Evolutionary conservation across 106 monocot genomes (phyloP), one percentile per base, ranked within the genome.

Genomic region (Hemerocallis citrina): DNA sequence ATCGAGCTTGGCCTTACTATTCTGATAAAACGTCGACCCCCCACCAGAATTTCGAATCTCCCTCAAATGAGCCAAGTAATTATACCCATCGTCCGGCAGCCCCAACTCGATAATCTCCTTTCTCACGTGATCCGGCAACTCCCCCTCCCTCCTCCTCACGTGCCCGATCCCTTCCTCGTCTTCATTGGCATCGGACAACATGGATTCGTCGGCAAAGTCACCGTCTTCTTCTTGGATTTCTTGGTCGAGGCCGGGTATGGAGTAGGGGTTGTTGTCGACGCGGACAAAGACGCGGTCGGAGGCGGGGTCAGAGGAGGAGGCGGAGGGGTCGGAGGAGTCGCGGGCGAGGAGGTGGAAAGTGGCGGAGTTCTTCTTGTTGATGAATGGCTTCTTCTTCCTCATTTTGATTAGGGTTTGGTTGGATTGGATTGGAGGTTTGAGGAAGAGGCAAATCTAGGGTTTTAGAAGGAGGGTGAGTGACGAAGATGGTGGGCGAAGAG

Each of bases 71-170:
- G 35, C 1, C 22, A 94, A 74, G 54, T 94, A 94, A 66, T 94
- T 89, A 58, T 94, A 94, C 0, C 85, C 93, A 29, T 94, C 93
- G 52, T 94, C 89, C 5, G 85, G 93, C 21, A 94, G 64, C 34
- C 93, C 93, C 6, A 94, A 68, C 61, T 83, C 93, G 35, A 94
- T 59, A 10, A 94, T 94, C 72, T 85, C 85, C 68, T 37, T 62
- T 54, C 89, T 78, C 57, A 79, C 72, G 10, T 79, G 52, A 17
- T 89, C 89, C 25, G 84, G 66, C 2, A 93, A 68, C 5, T 32
- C 50, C 19, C 50, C 50, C 50, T 20, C 8, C 23, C 23, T 13
- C 50, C 50, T 13, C 50, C 50, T 13, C 50, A 0, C 8, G 8
- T 50, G 8, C 50, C 12, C 50, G 7, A 34, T 9, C 29, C 25